phyloP scores from a whole-genome alignment of 305 asterid genomes.

The Euphrasia arctica region DNA sequence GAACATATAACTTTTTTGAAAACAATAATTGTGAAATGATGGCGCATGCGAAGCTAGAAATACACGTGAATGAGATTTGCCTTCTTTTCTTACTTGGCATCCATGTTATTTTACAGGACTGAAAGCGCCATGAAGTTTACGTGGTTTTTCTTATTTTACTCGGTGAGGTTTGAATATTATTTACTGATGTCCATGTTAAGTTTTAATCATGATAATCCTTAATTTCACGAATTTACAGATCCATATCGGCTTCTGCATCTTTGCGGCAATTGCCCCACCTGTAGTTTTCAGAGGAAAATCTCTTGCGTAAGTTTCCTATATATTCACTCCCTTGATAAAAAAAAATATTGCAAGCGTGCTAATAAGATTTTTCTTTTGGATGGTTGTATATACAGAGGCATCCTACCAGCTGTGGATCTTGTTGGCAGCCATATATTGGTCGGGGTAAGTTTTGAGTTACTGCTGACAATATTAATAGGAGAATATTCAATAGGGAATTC shows the following conservation, averaged over 20 bases:
- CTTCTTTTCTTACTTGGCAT: conserved; percentile 22
- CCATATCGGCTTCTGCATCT: conserved; percentile 80
- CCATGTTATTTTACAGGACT: conserved; percentile 50
- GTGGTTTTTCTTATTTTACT: conserved; percentile 88
- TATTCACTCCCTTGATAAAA: neutral
- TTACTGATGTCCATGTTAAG: conserved; percentile 11
- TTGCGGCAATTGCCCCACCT: conserved; percentile 98
- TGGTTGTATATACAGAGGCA: conserved; percentile 63
- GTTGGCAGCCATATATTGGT: conserved; percentile 63
- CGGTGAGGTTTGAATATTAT: conserved; percentile 38
- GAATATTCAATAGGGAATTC: neutral
- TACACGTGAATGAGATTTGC: too few relatives aligned
- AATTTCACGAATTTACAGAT: conserved; percentile 48
- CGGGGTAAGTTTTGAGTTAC: conserved; percentile 55
- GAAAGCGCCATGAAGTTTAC: conserved; percentile 90
- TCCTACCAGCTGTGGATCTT: conserved; percentile 94
- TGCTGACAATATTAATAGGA: neutral
- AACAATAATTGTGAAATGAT: too few relatives aligned
- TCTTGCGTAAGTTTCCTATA: conserved; percentile 53
- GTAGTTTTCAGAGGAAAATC: conserved; percentile 96
- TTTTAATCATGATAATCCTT: conserved; percentile 14
- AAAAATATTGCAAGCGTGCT: neutral
- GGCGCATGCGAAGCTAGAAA: too few relatives aligned
- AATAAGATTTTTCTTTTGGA: neutral
- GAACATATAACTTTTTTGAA: too few relatives aligned